Base-by-base conservation (phyloP, 169 alveolate species). In the Cryptosporidium xiaoi region DNA sequence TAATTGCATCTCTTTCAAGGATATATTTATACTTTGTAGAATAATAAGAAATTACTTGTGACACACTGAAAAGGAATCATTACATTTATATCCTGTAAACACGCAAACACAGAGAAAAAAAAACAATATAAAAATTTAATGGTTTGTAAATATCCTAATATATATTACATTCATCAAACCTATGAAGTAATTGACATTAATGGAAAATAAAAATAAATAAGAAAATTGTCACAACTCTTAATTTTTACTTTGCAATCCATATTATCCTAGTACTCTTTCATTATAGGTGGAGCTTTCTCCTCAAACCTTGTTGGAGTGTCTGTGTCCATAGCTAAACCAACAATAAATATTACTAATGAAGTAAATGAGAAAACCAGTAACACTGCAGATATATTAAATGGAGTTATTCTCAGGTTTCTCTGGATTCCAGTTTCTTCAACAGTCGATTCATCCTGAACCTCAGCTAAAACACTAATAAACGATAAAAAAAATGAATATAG, bases 241-340 rank as follows among this genome's bases (percentile, higher is more conserved):
- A 40, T 40, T 13, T 55, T 55, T 55, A 55, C 1, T 20, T 20
- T 55, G 27, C 0, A 24, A 24, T 55, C 31, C 24, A 5, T 34
- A 31, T n/a, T 53, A 24, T 34, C 56, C 44, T 60, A 77, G 36
- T 77, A 77, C 29, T 77, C 87, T 60, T 60, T 77, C 87, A 77
- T 77, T 29, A 77, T 77, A n/a, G 71, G 87, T n/a, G 87, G 87
- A 68, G 64, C 64, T 24, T 77, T 77, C 44, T 77, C 87, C 51
- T 77, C 77, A 77, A 77, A 77, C n/a, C 51, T 77, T 3, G 87
- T 77, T 36, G 87, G 87, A 24, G 71, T 77, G 20, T 77, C 87
- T 13, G 87, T 77, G 18, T 77, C 77, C 46, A 77, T 56, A 13
- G 71, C 55, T 27, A 77, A 46, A 13, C 77, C 44, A 40, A 77